phyloP scores from a whole-genome alignment of 2,329 filamentous ascomycete genomes.

The Neofusicoccum umdonicola region DNA sequence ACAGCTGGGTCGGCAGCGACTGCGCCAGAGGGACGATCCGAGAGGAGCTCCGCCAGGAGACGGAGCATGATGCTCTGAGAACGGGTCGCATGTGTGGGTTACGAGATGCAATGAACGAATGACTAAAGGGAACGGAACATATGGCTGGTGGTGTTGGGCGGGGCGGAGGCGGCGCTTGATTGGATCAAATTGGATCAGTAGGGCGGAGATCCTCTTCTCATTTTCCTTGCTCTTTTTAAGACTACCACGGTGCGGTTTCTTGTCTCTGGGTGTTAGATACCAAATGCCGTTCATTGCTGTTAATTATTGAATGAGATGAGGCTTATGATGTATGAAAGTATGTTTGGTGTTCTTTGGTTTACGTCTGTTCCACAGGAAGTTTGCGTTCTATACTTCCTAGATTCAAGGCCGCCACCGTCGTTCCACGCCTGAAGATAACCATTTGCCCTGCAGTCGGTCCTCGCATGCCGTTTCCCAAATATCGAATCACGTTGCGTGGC shows the following conservation, averaged over 20 bases:
- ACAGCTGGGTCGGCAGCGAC: no score
- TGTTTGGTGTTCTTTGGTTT: background rate
- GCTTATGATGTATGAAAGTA: background rate
- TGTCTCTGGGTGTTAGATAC: slow-evolving; percentile 7
- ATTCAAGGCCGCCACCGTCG: no score
- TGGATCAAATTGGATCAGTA: background rate
- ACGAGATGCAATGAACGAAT: background rate
- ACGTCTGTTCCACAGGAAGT: no score
- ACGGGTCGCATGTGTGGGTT: background rate
- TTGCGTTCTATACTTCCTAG: no score
- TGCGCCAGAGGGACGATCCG: slow-evolving; percentile 25
- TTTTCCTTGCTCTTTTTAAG: background rate
- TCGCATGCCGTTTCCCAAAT: no score
- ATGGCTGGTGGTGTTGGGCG: background rate
- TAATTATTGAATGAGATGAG: background rate
- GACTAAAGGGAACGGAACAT: background rate
- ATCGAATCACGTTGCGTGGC: no score
- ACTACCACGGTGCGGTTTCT: background rate
- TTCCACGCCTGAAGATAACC: no score
- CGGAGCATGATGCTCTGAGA: slow-evolving; percentile 42
- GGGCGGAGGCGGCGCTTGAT: background rate
- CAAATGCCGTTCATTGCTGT: slow-evolving; percentile 11
- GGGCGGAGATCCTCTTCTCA: background rate
- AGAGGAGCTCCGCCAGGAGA: slow-evolving; percentile 39
- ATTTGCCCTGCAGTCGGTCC: no score